Base-by-base conservation (phyloP, 1,284 basidiomycete species). In the Pseudozyma pruni region DNA sequence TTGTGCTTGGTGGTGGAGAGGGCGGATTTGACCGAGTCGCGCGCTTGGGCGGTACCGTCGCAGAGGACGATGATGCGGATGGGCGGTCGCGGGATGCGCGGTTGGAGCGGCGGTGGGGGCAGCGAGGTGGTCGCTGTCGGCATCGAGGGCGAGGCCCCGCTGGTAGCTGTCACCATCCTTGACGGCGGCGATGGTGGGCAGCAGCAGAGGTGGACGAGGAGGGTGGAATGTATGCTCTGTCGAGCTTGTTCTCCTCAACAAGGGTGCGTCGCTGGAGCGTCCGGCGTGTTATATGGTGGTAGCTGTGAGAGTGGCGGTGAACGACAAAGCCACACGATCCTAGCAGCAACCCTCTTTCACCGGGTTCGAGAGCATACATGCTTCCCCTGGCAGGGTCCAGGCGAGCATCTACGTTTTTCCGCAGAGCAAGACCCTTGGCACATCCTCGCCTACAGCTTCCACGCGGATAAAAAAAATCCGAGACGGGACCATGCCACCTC, bases 1-100 rank as follows among this genome's bases (percentile, higher is more conserved):
- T n/a, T n/a, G n/a, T 20, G 39, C 27, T 29, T 34, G 29, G 46
- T 40, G 22, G 49, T 37, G n/a, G 45, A 38, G 43, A 69, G 37
- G 4, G 53, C 33, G 1, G 58, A 50, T 47, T 67, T 49, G 19
- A 75, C 71, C 46, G 56, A 62, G 31, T 73, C 61, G 8, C 74
- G 63, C n/a, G 59, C 48, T 53, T 72, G 68, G 9, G 57, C 63
- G 0, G 72, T 76, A 17, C 74, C 74, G 46, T 76, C 75, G 43
- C 73, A 75, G 44, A 75, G 67, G 17, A 76, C 51, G 37, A 75
- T 53, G 50, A 76, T 66, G 14, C 69, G 62, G 22, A 66, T 53
- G 13, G 62, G 55, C n/a, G 54, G 31, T n/a, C 72, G 63, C 0
- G 59, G 67, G 25, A 49, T 33, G 19, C 51, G 60, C 8, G 56